Evolutionary conservation across 805 yeast species (phyloP), one percentile per base, ranked within the genome.

Genomic region (Saccharomycopsis capsularis): DNA sequence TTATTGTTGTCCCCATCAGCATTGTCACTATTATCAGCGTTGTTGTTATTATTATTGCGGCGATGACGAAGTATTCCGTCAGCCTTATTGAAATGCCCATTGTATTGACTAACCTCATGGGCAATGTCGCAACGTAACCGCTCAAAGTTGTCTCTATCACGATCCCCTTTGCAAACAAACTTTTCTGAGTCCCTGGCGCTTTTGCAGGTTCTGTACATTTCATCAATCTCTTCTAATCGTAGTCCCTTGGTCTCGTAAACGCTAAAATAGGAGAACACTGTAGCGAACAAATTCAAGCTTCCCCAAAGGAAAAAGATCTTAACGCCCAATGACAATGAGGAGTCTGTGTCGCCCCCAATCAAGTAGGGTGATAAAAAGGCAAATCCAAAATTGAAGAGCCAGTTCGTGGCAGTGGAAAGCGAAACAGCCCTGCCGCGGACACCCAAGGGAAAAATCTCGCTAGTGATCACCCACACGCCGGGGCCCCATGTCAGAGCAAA

Each of bases 401-500:
- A 85, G 63, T 85, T 85, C 11, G 89, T 75, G 2, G 91, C 83
- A 1, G 86, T 85, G 25, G 86, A 77, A 23, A 85, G 63, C 7
- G 93, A 79, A 23, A 84, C 84, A 13, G 90, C 84, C 61, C 81
- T 81, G 55, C 85, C 88, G 60, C 95, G 74, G 27, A 85, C 78
- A 42, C 87, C 78, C 46, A 85, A 68, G 23, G 87, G 81, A 62
- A 75, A 85, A 42, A 84, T 71, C 63, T 79, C 84, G 45, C 81
- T 80, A 24, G 76, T 73, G 24, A 77, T 65, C 21, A 79, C 93
- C 93, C 93, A 85, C 16, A 76, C 81, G 30, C 78, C 75, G 11
- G 91, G 91, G 56, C 91, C 95, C 93, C 93, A 85, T 3, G 88
- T 75, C 5, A 86, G 72, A 1, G 93, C 89, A 64, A 82, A 85